Evolutionary conservation across 345 rosid genomes (phyloP).

Genomic region (Iberis pinnata): DNA sequence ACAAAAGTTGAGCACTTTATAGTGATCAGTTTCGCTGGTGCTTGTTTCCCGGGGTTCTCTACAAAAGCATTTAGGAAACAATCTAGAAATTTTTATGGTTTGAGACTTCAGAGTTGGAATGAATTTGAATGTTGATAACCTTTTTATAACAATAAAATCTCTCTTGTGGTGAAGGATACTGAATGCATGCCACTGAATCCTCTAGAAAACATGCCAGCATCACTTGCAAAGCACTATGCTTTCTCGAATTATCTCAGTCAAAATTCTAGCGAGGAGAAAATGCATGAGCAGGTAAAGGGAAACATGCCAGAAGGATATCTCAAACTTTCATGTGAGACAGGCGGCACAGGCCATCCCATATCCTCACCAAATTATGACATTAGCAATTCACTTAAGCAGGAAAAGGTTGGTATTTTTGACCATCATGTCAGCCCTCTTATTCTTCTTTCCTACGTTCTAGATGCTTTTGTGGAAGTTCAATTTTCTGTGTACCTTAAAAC

Average conservation of each 20-base stretch:
- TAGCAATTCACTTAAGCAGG: constrained; percentile 36
- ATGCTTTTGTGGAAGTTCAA: constrained; percentile 13
- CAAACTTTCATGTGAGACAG: constrained; percentile 42
- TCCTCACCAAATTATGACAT: constrained; percentile 35
- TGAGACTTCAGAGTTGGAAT: not conserved
- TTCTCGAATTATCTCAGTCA: constrained; percentile 38
- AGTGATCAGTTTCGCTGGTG: not conserved
- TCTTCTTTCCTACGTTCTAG: constrained; percentile 6
- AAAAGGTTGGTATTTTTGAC: constrained; percentile 43
- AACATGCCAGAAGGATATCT: constrained; percentile 39
- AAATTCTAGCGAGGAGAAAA: constrained; percentile 45
- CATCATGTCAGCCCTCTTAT: constrained; percentile 12
- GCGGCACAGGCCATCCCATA: constrained; percentile 41
- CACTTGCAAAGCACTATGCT: constrained; percentile 45
- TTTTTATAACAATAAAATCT: constrained; percentile 13
- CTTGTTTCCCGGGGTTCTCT: not conserved
- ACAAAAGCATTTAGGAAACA: constrained; percentile 5
- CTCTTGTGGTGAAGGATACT: constrained; percentile 53
- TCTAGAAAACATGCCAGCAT: constrained; percentile 63
- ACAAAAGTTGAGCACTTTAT: constrained; percentile 7
- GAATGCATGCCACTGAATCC: constrained; percentile 79
- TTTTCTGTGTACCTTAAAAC: constrained; percentile 10
- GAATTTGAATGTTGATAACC: constrained; percentile 13
- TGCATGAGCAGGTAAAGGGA: constrained; percentile 42
- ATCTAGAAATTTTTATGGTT: not conserved